These are phyloP conservation scores for Candida michaelii DNA, from an alignment of 805 yeast genomes.

Conservation along the genomic window DNA sequence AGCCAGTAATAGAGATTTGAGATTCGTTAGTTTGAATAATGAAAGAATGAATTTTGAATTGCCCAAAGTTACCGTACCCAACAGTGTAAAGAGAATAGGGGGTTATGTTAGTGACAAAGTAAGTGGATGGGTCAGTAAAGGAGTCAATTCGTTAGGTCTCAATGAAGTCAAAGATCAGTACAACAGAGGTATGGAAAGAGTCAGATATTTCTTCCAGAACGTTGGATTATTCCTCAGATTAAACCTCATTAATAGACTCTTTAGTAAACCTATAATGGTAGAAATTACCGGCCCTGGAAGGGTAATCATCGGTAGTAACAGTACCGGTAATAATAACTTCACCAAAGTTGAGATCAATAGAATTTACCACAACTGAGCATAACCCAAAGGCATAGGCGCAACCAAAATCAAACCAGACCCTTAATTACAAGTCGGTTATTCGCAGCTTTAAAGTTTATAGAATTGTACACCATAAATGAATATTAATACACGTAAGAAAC, in stretches of 20 bases:
- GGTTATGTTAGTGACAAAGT: neutral
- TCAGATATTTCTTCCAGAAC: slow-evolving; percentile 8
- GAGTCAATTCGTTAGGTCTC: neutral
- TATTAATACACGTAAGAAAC: too few relatives aligned
- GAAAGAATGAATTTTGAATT: neutral
- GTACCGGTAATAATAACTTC: neutral
- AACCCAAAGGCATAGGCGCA: too few relatives aligned
- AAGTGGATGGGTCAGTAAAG: neutral
- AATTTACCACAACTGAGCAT: too few relatives aligned
- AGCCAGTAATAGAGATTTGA: slow-evolving; percentile 26
- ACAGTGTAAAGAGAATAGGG: neutral
- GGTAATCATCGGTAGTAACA: slow-evolving; percentile 23
- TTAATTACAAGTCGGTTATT: too few relatives aligned
- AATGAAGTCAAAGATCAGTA: neutral
- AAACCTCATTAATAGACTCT: slow-evolving; percentile 13
- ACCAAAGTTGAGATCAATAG: slow-evolving; percentile 9
- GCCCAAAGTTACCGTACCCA: neutral
- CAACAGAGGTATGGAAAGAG: neutral
- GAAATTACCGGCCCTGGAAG: slow-evolving; percentile 28
- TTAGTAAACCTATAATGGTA: slow-evolving; percentile 20
- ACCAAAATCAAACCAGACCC: too few relatives aligned
- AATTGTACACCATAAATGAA: too few relatives aligned
- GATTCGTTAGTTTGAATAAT: slow-evolving; percentile 8
- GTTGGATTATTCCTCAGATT: slow-evolving; percentile 12
- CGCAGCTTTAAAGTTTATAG: too few relatives aligned